Percentiles rank a stretch among this genome's conserved stretches.
These are phyloP conservation scores for Psilocybe cyanescens DNA, from an alignment of 768 basidiomycete genomes.

Conservation along the genomic window DNA sequence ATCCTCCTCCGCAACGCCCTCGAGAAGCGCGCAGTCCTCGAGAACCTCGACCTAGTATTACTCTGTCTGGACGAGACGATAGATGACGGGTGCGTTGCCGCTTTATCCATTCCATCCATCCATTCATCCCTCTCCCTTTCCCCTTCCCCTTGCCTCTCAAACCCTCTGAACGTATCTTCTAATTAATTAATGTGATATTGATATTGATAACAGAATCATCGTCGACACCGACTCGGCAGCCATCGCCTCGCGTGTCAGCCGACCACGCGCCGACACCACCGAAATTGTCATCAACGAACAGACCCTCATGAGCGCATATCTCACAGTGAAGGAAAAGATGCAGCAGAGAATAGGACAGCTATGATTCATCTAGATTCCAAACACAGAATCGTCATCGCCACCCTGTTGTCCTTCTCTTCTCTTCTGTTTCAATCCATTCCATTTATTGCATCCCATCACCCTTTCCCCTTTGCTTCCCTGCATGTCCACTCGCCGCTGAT, in stretches of 20 bases:
- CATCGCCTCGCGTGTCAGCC: slow-evolving; percentile 93
- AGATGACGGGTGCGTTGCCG: slow-evolving; percentile 84
- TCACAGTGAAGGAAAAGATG: slow-evolving; percentile 85
- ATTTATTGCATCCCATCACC: background rate
- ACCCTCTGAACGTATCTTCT: background rate
- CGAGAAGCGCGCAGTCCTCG: slow-evolving; percentile 93
- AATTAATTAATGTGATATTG: too few relatives aligned
- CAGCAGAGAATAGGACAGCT: slow-evolving; percentile 82
- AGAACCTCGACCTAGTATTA: slow-evolving; percentile 92
- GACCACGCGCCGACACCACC: slow-evolving; percentile 90
- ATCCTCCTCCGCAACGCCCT: slow-evolving; percentile 89
- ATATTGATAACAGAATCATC: slow-evolving; percentile 68
- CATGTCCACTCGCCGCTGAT: slow-evolving; percentile 1
- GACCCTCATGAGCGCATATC: slow-evolving; percentile 91
- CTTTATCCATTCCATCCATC: too few relatives aligned
- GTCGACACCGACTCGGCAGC: slow-evolving; percentile 95
- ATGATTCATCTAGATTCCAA: slow-evolving; percentile 26
- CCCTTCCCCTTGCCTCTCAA: background rate
- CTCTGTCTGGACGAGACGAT: slow-evolving; percentile 96
- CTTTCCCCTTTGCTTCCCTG: background rate
- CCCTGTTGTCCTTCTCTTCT: too few relatives aligned
- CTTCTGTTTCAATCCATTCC: too few relatives aligned
- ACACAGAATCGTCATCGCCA: too few relatives aligned
- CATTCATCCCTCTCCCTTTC: background rate
- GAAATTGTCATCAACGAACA: slow-evolving; percentile 99